Conservation (phyloP, 345 rosid genomes). For the Syzygium aromaticum region DNA sequence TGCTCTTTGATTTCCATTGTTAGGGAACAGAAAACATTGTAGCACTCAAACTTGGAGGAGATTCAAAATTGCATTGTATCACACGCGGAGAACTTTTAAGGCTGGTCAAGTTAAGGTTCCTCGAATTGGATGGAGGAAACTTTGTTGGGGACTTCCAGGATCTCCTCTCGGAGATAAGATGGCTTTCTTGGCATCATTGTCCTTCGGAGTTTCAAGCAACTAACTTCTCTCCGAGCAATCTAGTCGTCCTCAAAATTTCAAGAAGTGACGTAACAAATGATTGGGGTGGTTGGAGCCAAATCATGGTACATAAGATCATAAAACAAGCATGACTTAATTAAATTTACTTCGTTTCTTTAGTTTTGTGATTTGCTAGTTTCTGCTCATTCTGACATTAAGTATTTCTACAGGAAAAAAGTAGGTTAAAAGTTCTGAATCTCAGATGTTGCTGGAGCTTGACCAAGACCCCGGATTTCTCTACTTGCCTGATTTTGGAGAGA, state of each 20-base stretch:
- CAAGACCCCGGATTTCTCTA: not conserved
- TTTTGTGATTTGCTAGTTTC: too few relatives aligned
- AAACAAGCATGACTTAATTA: not conserved
- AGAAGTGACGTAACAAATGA: not conserved
- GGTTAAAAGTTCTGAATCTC: not conserved
- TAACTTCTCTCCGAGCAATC: not conserved
- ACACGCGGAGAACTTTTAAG: not conserved
- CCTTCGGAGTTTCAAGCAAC: not conserved
- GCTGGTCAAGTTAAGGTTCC: not conserved
- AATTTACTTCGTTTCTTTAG: not conserved
- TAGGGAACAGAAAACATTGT: constrained; percentile 11
- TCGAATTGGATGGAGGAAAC: not conserved
- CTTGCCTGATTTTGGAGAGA: not conserved
- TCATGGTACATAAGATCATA: not conserved
- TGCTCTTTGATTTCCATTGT: not conserved
- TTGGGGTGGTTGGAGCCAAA: constrained; percentile 3
- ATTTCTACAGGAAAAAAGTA: not conserved
- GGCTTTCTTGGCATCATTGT: constrained; percentile 4
- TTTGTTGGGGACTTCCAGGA: not conserved
- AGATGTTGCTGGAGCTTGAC: not conserved
- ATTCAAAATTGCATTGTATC: not conserved
- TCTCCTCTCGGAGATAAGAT: not conserved
- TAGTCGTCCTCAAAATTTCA: not conserved
- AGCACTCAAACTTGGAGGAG: not conserved
- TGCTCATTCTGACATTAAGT: not conserved